These are phyloP conservation scores for Micromonas pusilla DNA, from an alignment of 139 green algal species.

Conservation along the genomic window DNA sequence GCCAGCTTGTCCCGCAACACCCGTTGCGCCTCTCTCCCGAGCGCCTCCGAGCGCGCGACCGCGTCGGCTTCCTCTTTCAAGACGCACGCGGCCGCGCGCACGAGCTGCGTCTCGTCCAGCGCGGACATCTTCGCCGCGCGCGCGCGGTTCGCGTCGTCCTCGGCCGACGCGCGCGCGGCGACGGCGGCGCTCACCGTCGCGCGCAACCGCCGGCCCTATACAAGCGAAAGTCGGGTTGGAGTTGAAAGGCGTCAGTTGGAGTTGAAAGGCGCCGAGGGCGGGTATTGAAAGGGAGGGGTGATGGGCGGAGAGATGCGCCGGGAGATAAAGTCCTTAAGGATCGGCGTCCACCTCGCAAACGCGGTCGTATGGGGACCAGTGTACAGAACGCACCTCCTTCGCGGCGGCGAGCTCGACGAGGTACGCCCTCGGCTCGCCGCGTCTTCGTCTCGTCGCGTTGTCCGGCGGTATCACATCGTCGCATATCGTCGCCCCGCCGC, in stretches of 20 bases:
- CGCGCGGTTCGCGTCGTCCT: not conserved
- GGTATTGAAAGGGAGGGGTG: too few relatives aligned
- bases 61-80: not conserved
- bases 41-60: not conserved
- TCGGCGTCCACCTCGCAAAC: too few relatives aligned
- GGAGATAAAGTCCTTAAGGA: too few relatives aligned
- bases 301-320: too few relatives aligned
- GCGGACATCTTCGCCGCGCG: not conserved
- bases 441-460: not conserved
- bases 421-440: not conserved
- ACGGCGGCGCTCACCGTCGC: not conserved
- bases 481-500: not conserved
- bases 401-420: not conserved
- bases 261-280: too few relatives aligned
- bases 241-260: too few relatives aligned
- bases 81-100: not conserved
- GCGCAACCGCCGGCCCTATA: not conserved
- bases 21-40: not conserved
- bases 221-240: too few relatives aligned
- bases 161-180: too few relatives aligned
- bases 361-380: too few relatives aligned
- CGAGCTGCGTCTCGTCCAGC: not conserved
- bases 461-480: too few relatives aligned
- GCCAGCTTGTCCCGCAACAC: not conserved
- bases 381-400: too few relatives aligned